These are phyloP conservation scores for Rhodotorula sphaerocarpa DNA, from an alignment of 768 basidiomycete species.

Conservation along the genomic window DNA sequence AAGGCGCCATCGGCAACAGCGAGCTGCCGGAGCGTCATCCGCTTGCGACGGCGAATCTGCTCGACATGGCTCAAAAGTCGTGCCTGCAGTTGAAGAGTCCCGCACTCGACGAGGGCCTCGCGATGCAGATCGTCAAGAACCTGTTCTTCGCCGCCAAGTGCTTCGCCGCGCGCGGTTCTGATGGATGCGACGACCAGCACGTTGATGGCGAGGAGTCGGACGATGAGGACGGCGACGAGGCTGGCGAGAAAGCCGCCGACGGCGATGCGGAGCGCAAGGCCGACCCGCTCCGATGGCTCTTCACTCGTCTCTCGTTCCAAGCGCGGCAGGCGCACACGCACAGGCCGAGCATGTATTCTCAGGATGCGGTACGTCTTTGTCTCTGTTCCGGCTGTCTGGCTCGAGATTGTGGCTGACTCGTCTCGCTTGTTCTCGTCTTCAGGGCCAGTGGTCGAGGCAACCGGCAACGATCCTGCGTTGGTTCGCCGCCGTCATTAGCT, in stretches of 20 bases:
- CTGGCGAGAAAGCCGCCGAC: conserved; percentile 40
- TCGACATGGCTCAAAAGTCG: conserved; percentile 63
- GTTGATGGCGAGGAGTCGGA: not conserved
- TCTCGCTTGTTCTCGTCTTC: not conserved
- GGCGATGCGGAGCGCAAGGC: conserved; percentile 33
- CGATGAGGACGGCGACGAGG: conserved; percentile 39
- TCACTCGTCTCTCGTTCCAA: conserved; percentile 81
- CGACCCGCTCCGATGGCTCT: conserved; percentile 78
- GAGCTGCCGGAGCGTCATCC: conserved; percentile 46
- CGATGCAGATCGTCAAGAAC: conserved; percentile 82
- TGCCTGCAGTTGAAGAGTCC: conserved; percentile 73
- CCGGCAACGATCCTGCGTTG: conserved; percentile 73
- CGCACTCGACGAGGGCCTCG: conserved; percentile 62
- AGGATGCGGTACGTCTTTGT: conserved; percentile 25
- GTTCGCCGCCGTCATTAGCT: conserved; percentile 83
- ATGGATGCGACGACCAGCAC: no score
- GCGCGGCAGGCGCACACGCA: conserved; percentile 35
- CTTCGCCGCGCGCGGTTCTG: conserved; percentile 48
- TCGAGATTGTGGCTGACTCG: not conserved
- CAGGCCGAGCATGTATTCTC: conserved; percentile 35
- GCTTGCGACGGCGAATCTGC: conserved; percentile 51
- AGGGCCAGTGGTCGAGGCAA: conserved; percentile 77
- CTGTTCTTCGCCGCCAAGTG: conserved; percentile 85
- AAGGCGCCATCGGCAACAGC: conserved; percentile 40
- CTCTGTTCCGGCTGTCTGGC: not conserved